Evolutionary conservation across 129 eudicot genomes (phyloP), one percentile per base, ranked within the genome.

Genomic region (Cynara cardunculus): DNA sequence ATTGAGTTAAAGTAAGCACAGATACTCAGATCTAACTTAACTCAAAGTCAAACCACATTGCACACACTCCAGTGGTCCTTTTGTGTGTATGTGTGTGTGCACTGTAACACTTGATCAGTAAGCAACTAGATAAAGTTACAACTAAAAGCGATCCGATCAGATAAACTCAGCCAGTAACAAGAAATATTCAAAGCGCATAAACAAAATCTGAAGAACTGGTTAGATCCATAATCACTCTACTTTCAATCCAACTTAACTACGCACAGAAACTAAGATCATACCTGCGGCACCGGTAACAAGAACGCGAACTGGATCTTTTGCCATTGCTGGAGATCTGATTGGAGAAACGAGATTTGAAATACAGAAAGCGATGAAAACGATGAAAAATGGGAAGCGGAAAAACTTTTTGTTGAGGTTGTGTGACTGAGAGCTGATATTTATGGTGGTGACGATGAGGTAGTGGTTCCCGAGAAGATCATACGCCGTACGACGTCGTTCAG

Each of bases 281-380:
- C 98, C 98, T 77, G 98, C 98, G 19, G 98, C 98, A 39, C 98
- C 98, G 74, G 98, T 91, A 82, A 93, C 98, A 77, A 93, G 98
- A 31, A 93, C 98, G 27, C 96, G 96, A 77, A 89, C 82, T 62
- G 98, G 94, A 56, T 91, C 96, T 34, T 89, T 93, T 0, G 98
- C 92, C 96, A 91, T 91, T 78, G 32, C 11, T 31, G 78, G 73
- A 34, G 88, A 88, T 85, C 85, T 56, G 78, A 59, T 28, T 7
- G 11, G 59, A 30, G 68, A 80, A n/a, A 65, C 6, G 69, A 75
- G 28, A 69, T 31, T 59, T 22, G 41, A 13, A 41, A 62, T 16
- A 26, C 2, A 56, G 30, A 67, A 69, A 10, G 72, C 66, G 85
- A 86, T 31, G 81, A 21, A 71, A 75, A 71, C 84, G 67, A 82